Base-by-base conservation (phyloP, 75 land plant genomes). In the Picea sitchensis region DNA sequence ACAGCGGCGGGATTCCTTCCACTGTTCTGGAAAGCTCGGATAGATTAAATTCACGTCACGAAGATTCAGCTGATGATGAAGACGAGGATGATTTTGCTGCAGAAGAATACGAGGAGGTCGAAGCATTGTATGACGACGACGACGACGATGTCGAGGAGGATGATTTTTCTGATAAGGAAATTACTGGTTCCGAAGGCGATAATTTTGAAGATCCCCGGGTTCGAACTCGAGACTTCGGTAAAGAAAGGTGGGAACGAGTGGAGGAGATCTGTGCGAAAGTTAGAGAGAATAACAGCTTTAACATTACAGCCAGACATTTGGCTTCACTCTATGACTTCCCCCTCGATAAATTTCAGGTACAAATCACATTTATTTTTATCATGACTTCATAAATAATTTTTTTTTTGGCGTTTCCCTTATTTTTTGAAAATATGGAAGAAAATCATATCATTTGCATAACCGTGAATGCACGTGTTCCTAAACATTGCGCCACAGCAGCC, bases 321-420 rank as follows among this genome's bases (percentile, higher is more conserved):
- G 86, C 91, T 17, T 81, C 81, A 7, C 59, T 96, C 26, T 96
- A 96, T 80, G 84, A 91, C 36, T 96, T 95, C 83, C 91, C 81
- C 9, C 85, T 96, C 38, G 98, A 96, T 60, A 95, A 91, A 71
- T 96, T 96, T 82, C 99, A 96, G 99, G 99, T 96, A 61, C 12
- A 36, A 18, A 69, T 20, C 9, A 64, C 34, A 15, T 36, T 44
- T 17, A 14, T 18, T 47, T 47, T 47, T 7, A 1, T 47, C 54
- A 47, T 1, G 54, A 47, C 54, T 47, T 47, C 54, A 8, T 8
- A 47, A 41, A 47, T 47, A 26, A 23, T 9, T 13, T 31, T 64
- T 3, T 44, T 14, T 76, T 58, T 20, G 23, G 7, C 18, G 8
- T 58, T 56, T 36, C 58, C 11, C 57, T 7, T 58, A 13, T 20